Percentiles rank a stretch among this genome's conserved stretches.
Evolutionary conservation across 2,329 filamentous ascomycete species (phyloP).

Genomic region (Gremmenia infestans): DNA sequence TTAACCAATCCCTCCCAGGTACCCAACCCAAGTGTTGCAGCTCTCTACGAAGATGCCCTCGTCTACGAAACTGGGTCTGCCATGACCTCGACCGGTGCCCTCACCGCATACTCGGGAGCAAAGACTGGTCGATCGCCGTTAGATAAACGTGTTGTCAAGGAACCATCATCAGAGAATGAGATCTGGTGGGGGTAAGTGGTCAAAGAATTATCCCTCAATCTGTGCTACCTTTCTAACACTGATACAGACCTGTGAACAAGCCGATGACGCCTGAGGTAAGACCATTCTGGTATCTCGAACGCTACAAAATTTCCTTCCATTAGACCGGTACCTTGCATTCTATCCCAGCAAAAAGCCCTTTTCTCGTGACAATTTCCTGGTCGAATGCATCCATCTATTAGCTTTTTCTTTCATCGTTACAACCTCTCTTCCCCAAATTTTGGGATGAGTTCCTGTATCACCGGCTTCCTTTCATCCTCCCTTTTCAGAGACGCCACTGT

Average conservation of each 20-base stretch:
- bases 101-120: slow-evolving; percentile 95
- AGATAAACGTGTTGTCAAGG: slow-evolving; percentile 96
- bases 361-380: background rate
- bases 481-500: background rate
- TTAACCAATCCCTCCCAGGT: slow-evolving; percentile 40
- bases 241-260: slow-evolving; percentile 78
- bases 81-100: slow-evolving; percentile 90
- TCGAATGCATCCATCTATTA: no score
- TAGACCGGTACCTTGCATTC: background rate
- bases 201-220: background rate
- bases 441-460: no score
- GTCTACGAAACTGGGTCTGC: slow-evolving; percentile 97
- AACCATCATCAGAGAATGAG: slow-evolving; percentile 80
- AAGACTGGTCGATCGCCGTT: slow-evolving; percentile 96
- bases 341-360: slow-evolving; percentile 3
- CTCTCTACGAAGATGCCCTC: slow-evolving; percentile 97
- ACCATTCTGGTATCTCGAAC: no score
- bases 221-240: slow-evolving; percentile 9
- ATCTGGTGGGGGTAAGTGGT: slow-evolving; percentile 78
- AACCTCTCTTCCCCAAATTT: no score
- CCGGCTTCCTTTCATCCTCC: no score
- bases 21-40: slow-evolving; percentile 82
- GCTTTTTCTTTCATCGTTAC: no score
- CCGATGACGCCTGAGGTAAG: slow-evolving; percentile 95
- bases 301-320: background rate